These are phyloP conservation scores for Basipetospora chlamydospora DNA, from an alignment of 2,329 filamentous ascomycete genomes.

Conservation along the genomic window DNA sequence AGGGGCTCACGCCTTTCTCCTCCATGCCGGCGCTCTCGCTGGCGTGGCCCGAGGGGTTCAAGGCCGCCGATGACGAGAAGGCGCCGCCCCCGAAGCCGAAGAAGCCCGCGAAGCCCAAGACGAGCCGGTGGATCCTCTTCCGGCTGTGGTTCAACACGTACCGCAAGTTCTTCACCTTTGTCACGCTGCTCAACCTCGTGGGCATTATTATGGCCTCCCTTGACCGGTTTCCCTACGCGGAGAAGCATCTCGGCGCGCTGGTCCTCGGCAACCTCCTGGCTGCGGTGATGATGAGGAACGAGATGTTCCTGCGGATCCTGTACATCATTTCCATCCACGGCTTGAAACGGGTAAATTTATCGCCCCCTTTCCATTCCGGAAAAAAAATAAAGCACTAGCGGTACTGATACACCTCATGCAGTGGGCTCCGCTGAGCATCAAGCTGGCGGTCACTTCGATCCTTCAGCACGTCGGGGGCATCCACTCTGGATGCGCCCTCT, in stretches of 20 bases:
- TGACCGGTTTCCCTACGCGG: conserved; percentile 20
- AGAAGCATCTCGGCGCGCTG: conserved; percentile 22
- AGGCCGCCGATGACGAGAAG: conserved; percentile 2
- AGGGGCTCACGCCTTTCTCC: conserved; percentile 17
- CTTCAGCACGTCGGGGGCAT: conserved; percentile 27
- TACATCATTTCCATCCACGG: conserved; percentile 23
- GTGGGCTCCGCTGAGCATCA: conserved; percentile 23
- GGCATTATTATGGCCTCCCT: conserved; percentile 20
- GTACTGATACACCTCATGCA: conserved; percentile 7
- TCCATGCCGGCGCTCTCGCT: conserved; percentile 14
- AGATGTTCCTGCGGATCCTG: conserved; percentile 21
- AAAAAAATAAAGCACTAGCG: background rate
- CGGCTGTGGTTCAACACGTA: conserved; percentile 26
- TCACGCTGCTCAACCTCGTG: conserved; percentile 19
- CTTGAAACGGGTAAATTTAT: conserved; percentile 17
- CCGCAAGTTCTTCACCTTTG: conserved; percentile 23
- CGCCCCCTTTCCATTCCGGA: background rate
- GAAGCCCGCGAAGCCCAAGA: conserved; percentile 10
- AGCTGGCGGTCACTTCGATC: conserved; percentile 20
- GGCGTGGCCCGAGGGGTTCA: conserved; percentile 10
- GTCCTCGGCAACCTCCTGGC: conserved; percentile 23
- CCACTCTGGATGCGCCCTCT: conserved; percentile 24
- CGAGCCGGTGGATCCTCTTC: conserved; percentile 19
- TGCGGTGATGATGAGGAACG: conserved; percentile 25
- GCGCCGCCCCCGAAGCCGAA: conserved; percentile 6